phyloP scores from a whole-genome alignment of 805 yeast genomes.

The Yarrowia keelungensis region DNA sequence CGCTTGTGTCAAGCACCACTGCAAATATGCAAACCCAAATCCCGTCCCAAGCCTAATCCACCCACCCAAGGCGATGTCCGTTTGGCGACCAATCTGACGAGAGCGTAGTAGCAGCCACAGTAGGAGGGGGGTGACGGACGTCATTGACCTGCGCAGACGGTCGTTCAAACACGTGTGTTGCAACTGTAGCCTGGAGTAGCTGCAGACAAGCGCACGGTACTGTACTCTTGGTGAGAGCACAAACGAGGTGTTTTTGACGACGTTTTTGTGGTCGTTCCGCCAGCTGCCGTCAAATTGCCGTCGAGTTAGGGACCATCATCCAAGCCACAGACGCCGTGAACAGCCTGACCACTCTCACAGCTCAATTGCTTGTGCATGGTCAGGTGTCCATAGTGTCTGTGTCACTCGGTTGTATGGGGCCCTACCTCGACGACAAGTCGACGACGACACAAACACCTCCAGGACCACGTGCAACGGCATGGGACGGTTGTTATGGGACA shows the following conservation, averaged over 20 bases:
- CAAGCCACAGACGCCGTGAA: not conserved
- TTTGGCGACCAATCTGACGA: no score
- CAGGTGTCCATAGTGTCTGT: not conserved
- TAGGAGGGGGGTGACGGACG: no score
- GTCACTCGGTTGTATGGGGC: no score
- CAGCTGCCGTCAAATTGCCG: not conserved
- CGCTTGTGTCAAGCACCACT: conserved; percentile 31
- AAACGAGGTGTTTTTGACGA: not conserved
- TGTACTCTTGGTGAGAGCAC: no score
- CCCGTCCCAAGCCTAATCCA: conserved; percentile 17
- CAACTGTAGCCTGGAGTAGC: no score
- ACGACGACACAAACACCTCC: conserved; percentile 12
- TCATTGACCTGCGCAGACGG: no score
- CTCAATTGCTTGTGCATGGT: conserved; percentile 1
- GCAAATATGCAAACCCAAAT: conserved; percentile 34
- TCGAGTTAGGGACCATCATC: not conserved
- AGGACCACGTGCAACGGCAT: not conserved
- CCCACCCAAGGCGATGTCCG: conserved; percentile 7
- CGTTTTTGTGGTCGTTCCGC: not conserved
- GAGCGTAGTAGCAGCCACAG: no score
- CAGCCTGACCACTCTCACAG: not conserved
- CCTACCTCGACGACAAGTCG: conserved; percentile 14
- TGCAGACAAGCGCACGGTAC: no score
- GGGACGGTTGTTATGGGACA: no score
- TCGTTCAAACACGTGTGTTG: no score